Evolutionary conservation across 1,284 basidiomycete genomes (phyloP).

Genomic region (Uromyces viciae-fabae): DNA sequence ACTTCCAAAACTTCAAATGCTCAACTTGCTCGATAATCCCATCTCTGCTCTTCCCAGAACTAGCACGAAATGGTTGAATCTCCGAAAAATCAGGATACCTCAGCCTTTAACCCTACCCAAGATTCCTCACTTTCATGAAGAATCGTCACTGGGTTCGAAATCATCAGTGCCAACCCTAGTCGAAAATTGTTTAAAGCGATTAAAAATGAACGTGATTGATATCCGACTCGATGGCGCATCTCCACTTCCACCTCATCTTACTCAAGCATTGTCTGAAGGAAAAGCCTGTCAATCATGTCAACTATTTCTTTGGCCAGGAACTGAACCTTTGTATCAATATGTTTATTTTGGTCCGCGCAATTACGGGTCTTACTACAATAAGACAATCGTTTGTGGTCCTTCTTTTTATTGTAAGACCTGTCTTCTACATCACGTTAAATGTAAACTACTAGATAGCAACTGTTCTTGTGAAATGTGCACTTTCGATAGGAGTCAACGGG

Average conservation of each 20-base stretch:
- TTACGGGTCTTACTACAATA: neutral
- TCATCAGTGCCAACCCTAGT: neutral
- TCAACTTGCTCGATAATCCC: slow-evolving; percentile 1
- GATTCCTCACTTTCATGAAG: too few relatives aligned
- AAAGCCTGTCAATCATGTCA: slow-evolving; percentile 76
- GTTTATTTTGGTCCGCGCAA: neutral
- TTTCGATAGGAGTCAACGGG: too few relatives aligned
- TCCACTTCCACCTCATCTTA: neutral
- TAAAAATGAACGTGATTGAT: neutral
- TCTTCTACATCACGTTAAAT: neutral
- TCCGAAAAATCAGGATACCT: neutral
- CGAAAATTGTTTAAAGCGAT: slow-evolving; percentile 15
- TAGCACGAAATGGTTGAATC: neutral
- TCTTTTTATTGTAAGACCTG: slow-evolving; percentile 12
- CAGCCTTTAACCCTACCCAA: neutral
- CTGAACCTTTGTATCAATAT: slow-evolving; percentile 82
- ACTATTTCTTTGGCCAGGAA: slow-evolving; percentile 89
- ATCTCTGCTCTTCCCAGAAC: neutral
- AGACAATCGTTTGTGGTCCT: neutral
- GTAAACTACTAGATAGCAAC: too few relatives aligned
- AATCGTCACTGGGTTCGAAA: neutral
- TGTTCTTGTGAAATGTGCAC: too few relatives aligned
- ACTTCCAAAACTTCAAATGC: neutral
- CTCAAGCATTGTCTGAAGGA: neutral
- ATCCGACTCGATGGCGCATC: neutral